Evolutionary conservation across 306 rosid genomes (phyloP).

Genomic region (Medicago ruthenica): DNA sequence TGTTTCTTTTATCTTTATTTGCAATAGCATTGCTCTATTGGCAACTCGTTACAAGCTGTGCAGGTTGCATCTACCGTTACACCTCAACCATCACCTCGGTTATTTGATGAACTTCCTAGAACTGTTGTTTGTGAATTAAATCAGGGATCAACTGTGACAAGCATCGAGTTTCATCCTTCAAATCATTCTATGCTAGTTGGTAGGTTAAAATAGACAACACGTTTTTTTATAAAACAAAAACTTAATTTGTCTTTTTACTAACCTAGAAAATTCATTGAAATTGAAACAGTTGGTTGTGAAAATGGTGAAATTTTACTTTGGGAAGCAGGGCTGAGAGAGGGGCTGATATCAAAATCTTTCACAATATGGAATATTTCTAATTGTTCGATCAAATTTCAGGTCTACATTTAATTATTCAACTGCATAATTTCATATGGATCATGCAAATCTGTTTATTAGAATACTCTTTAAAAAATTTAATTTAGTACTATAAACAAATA

Average conservation of each 20-base stretch:
- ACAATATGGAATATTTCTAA: conserved; percentile 40
- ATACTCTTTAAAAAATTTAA: background rate
- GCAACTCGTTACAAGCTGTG: conserved; percentile 18
- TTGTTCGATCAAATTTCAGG: conserved; percentile 59
- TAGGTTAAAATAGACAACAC: conserved; percentile 36
- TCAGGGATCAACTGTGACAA: conserved; percentile 52
- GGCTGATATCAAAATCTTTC: conserved; percentile 57
- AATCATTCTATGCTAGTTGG: conserved; percentile 61
- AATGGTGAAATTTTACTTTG: conserved; percentile 68
- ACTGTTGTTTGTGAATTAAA: conserved; percentile 49
- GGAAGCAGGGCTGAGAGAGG: conserved; percentile 58
- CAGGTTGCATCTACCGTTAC: conserved; percentile 49
- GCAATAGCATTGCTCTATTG: background rate
- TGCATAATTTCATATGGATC: background rate
- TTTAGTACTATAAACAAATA: conserved; percentile 8
- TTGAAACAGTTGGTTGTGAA: conserved; percentile 60
- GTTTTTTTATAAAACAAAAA: background rate
- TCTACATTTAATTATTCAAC: conserved; percentile 25
- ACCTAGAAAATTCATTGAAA: conserved; percentile 17
- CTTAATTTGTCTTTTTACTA: background rate
- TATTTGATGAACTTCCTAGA: conserved; percentile 57
- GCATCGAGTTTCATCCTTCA: conserved; percentile 72
- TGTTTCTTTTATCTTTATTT: conserved; percentile 33
- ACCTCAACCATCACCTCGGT: conserved; percentile 46
- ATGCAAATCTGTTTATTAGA: background rate